Evolutionary conservation across 1,139 yeast species (phyloP).

Genomic region (Suhomyces bokatorum): DNA sequence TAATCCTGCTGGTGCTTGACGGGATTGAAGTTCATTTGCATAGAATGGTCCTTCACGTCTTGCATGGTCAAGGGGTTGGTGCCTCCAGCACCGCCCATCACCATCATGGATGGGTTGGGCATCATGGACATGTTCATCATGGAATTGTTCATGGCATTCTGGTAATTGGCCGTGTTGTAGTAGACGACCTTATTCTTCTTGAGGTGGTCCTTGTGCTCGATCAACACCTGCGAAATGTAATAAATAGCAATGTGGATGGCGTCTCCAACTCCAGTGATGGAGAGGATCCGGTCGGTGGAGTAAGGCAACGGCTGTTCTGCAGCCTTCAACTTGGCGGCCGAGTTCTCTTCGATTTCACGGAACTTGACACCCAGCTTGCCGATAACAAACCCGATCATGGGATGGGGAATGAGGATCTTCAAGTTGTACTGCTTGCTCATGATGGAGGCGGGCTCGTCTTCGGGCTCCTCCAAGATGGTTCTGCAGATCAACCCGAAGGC

Average conservation of each 20-base stretch:
- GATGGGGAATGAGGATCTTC: conserved; percentile 73
- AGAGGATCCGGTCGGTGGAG: conserved; percentile 76
- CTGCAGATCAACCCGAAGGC: conserved; percentile 78
- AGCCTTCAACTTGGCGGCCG: conserved; percentile 79
- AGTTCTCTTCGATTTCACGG: conserved; percentile 78
- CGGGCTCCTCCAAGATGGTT: conserved; percentile 66
- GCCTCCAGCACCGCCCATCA: conserved; percentile 16
- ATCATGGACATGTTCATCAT: conserved; percentile 23
- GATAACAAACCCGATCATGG: conserved; percentile 77
- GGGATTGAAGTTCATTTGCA: conserved; percentile 18
- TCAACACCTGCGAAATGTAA: conserved; percentile 66
- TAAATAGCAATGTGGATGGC: conserved; percentile 84
- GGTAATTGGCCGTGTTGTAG: conserved; percentile 64
- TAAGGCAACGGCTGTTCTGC: conserved; percentile 74
- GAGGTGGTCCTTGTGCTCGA: conserved; percentile 57
- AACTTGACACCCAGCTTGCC: conserved; percentile 78
- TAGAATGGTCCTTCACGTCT: conserved; percentile 18
- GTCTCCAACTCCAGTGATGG: conserved; percentile 79
- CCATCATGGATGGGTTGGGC: conserved; percentile 21
- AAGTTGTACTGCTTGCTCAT: conserved; percentile 57
- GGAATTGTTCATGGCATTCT: conserved; percentile 25
- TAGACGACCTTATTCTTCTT: conserved; percentile 54
- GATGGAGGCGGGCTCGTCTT: conserved; percentile 60
- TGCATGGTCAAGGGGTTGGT: conserved; percentile 20
- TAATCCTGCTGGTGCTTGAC: conserved; percentile 17